Base-by-base conservation (phyloP, 139 green algal species). In the Chlorella vulgaris region DNA sequence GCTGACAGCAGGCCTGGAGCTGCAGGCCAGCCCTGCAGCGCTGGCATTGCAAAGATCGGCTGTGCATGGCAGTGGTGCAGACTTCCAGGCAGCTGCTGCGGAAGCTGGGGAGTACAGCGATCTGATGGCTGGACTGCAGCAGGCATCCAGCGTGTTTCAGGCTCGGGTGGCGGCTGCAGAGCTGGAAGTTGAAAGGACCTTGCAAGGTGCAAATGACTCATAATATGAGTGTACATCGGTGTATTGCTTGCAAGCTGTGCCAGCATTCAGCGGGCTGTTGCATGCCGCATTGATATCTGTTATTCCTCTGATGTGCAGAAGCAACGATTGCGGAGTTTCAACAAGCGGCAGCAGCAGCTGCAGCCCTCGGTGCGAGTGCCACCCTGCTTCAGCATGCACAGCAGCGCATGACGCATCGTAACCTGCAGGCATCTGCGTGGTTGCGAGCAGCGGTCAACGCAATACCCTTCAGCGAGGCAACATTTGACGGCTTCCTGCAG, bases 161-260 rank as follows among this genome's bases (percentile, higher is more conserved):
- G 61, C 50, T 7, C 65, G 77, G 6, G 47, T 43, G n/a, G 65
- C 66, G 3, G 65, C 66, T 26, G 65, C 66, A 26, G 47, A 68
- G 35, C 33, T 69, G 36, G 77, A 33, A 8, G 40, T 83, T 33
- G 18, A 51, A n/a, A 13, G 6, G 1, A 65, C 77, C 3, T 43
- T 55, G 47, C 13, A 77, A n/a, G 77, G 77, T 40, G 73, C n/a
- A 50, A 31, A 10, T 69, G 61, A 8, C 69, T n/a, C n/a, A n/a
- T n/a, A n/a, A n/a, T n/a, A n/a, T n/a, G n/a, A n/a, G n/a, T n/a
- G n/a, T n/a, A n/a, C n/a, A n/a, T n/a, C n/a, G n/a, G n/a, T n/a
- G n/a, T n/a, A n/a, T n/a, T n/a, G n/a, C n/a, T n/a, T n/a, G n/a
- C n/a, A n/a, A n/a, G n/a, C n/a, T n/a, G n/a, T n/a, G n/a, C n/a